Evolutionary conservation across 2,329 filamentous ascomycete species (phyloP), one percentile per base, ranked within the genome.

Genomic region (Claviceps sp.): DNA sequence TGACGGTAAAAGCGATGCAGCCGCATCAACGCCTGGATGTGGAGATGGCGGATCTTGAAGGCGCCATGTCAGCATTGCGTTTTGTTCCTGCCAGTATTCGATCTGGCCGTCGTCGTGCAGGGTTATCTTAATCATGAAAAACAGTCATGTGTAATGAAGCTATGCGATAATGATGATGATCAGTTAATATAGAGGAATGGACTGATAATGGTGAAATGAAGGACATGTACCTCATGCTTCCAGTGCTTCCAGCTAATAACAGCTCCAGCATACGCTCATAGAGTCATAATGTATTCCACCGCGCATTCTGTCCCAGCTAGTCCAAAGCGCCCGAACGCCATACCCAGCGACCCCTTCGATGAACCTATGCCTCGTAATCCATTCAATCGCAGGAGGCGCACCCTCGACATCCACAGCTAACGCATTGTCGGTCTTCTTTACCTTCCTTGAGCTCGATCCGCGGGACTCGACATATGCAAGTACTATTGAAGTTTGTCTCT

Each of bases 401-500:
- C 1, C 91, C 91, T 63, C 87, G 77, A 67, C 93, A 98, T 8
- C 93, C 93, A 68, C 93, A 98, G 69, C 81, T 95, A 49, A 97
- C 89, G 64, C 93, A 98, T 68, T 97, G 85, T 36, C 97, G 84
- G 40, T 87, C 85, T 18, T 55, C 53, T 65, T 93, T 86, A 43
- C 89, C 84, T 62, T 95, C 89, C 69, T 95, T 95, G 64, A 98
- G 71, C 67, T 94, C 81, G 36, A 88, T 84, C 64, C 86, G 85
- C 1, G 93, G 93, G 49, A 98, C 91, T 49, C 93, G 87, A 68
- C 93, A 98, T 63, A 98, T 93, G 67, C 93, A 98, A 1, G 91
- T 98, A 57, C 88, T 87, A 68, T 91, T 93, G 74, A 97, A 98
- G 69, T 98, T 98, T 34, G 93, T 98, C 75, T 98, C 93, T 70